Percentiles rank a stretch among this genome's conserved stretches.
These are phyloP conservation scores for Phylloporus arenicola DNA, from an alignment of 768 basidiomycete species.

Conservation along the genomic window DNA sequence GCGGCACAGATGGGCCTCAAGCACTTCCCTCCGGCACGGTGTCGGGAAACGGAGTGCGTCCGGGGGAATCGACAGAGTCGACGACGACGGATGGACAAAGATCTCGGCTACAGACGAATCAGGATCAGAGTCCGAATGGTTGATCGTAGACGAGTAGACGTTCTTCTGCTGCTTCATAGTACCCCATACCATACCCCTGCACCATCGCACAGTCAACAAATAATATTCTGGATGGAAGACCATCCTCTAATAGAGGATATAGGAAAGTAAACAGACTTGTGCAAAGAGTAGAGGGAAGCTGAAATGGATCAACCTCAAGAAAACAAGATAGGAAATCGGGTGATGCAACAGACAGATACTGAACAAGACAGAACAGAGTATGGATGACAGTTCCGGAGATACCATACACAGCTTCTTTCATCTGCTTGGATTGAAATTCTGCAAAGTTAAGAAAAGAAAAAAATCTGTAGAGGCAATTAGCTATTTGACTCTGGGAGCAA, in stretches of 20 bases:
- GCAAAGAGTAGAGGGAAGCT: slow-evolving; percentile 12
- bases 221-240: slow-evolving; percentile 26
- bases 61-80: slow-evolving; percentile 33
- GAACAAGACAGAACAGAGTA: slow-evolving; percentile 26
- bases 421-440: slow-evolving; percentile 30
- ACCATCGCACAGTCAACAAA: slow-evolving; percentile 11
- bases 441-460: slow-evolving; percentile 22
- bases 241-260: slow-evolving; percentile 31
- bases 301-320: slow-evolving; percentile 23
- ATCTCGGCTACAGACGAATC: slow-evolving; percentile 62
- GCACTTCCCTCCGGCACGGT: slow-evolving; percentile 35
- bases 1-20: slow-evolving; percentile 35
- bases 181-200: slow-evolving; percentile 21
- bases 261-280: slow-evolving; percentile 16
- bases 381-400: slow-evolving; percentile 26
- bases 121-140: slow-evolving; percentile 91
- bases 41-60: slow-evolving; percentile 42
- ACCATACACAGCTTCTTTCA: slow-evolving; percentile 32
- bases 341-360: slow-evolving; percentile 17
- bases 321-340: slow-evolving; percentile 18
- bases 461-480: slow-evolving; percentile 16
- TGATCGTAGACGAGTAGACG: slow-evolving; percentile 55
- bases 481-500: slow-evolving; percentile 16
- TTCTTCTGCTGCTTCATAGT: slow-evolving; percentile 5
- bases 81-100: slow-evolving; percentile 63